Evolutionary conservation across 1,284 basidiomycete genomes (phyloP), one percentile per base, ranked within the genome.

Genomic region (Moesziomyces parantarcticus): DNA sequence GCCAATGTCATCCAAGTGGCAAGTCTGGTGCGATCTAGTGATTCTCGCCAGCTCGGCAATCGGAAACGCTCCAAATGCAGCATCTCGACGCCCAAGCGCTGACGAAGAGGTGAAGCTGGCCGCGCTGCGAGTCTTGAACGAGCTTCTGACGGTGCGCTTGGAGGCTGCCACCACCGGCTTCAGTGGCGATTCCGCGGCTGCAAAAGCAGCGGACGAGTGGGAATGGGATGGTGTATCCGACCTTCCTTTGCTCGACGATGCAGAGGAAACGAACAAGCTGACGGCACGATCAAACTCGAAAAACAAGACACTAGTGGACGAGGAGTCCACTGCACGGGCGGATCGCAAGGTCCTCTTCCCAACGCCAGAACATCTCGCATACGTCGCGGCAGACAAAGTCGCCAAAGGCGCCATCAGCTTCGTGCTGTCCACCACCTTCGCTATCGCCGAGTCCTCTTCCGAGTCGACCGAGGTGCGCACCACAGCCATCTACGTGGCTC

Each of bases 141-240:
- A 62, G 22, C 56, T 82, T 14, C 63, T 82, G 0, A 26, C 18
- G 3, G 76, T 80, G 5, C 66, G 78, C 5, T 63, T 51, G 20
- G 44, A 20, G 23, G 13, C 9, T 20, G 23, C 39, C 1, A 7
- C 44, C 1, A 5, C 23, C 3, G 9, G 22, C 18, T 39, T 14
- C 16, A 7, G 36, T 4, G 36, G 5, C 3, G 21, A 18, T 7
- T 9, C 1, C 0, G 34, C 21, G 16, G 10, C 39, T 29, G 22
- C 25, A 26, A 13, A 40, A 9, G 34, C 52, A 3, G 44, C 46
- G 11, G 44, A 20, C 10, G 73, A 63, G 5, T 82, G 78, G 79
- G 82, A 83, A 34, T 83, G 82, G 82, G 82, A 83, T 40, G 82
- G 82, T 10, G 66, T 65, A 1, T 78, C 77, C 1, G 78, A 80